Evolutionary conservation across 1,284 basidiomycete genomes (phyloP).

Genomic region (Pseudozyma hubeiensis): DNA sequence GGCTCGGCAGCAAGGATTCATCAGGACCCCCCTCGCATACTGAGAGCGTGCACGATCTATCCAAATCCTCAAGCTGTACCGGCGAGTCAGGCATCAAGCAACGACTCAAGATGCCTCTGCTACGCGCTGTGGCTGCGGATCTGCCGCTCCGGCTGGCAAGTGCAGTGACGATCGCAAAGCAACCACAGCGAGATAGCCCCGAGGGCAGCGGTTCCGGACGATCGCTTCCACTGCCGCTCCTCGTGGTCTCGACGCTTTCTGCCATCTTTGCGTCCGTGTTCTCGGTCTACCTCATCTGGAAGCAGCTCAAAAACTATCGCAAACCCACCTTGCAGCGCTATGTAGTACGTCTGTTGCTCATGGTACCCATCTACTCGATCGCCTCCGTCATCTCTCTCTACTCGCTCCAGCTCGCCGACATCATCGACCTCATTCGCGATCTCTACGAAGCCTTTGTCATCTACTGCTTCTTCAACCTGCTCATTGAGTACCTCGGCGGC

Average conservation of each 20-base stretch:
- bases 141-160: slow-evolving; percentile 14
- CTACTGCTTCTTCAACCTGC: slow-evolving; percentile 75
- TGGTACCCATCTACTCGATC: slow-evolving; percentile 94
- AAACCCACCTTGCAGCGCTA: slow-evolving; percentile 74
- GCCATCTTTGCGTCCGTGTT: slow-evolving; percentile 77
- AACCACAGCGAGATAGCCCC: slow-evolving; percentile 21
- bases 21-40: no score
- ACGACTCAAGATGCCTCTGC: slow-evolving; percentile 17
- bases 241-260: slow-evolving; percentile 74
- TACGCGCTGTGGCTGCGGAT: slow-evolving; percentile 5
- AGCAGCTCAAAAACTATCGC: slow-evolving; percentile 79
- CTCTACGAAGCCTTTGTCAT: slow-evolving; percentile 98
- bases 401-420: slow-evolving; percentile 92
- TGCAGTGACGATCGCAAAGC: slow-evolving; percentile 8
- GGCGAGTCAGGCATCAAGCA: neutral
- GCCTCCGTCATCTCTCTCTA: slow-evolving; percentile 92
- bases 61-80: neutral
- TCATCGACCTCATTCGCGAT: slow-evolving; percentile 93
- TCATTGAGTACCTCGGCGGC: slow-evolving; percentile 82
- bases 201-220: slow-evolving; percentile 71
- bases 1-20: neutral
- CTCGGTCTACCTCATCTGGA: slow-evolving; percentile 83
- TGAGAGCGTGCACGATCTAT: no score
- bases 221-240: slow-evolving; percentile 72
- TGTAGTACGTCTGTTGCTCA: slow-evolving; percentile 95